Base-by-base conservation (phyloP, 768 basidiomycete species). In the Russula olivacea region DNA sequence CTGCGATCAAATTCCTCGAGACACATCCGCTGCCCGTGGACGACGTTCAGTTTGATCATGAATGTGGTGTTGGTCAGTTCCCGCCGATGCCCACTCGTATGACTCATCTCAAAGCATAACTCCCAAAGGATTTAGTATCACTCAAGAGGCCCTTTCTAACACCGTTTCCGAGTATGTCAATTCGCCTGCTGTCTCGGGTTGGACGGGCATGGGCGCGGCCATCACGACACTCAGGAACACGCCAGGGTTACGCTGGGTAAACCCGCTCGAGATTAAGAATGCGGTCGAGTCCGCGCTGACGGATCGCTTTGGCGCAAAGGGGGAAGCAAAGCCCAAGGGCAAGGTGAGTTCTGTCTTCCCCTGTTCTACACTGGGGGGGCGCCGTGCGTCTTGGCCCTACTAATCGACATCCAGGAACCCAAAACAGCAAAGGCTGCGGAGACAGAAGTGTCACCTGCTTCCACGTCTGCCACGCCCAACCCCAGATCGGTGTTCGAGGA, bases 1-100 rank as follows among this genome's bases (percentile, higher is more conserved):
- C 86, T 69, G 91, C 91, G 15, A 77, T 83, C 23, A 93, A 88
- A 73, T 94, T 87, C 71, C 68, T 89, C 21, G 86, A 89, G 67
- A 70, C 78, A 2, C 80, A 85, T 68, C 74, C 80, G 23, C 57
- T 77, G 1, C 87, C 93, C 0, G 76, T 91, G 40, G 78, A 93
- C 67, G 81, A 83, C 14, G 74, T 69, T 12, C 86, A 85, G 47
- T 96, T 98, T 70, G 81, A 94, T 70, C 77, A 80, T 65, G 78
- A 83, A 12, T 93, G 91, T 72, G 96, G 96, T 66, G 86, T 98
- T 63, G 96, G 96, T 93, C 65, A 68, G 91, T 68, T 21, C 51
- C 17, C 49, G 12, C 0, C 75, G 14, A n/a, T 30, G 38, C 55
- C 17, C 47, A 19, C 43, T 34, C 48, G 49, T 9, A 36, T 23